Evolutionary conservation across 129 eudicot genomes (phyloP).

Genomic region (Escallonia herrerae): DNA sequence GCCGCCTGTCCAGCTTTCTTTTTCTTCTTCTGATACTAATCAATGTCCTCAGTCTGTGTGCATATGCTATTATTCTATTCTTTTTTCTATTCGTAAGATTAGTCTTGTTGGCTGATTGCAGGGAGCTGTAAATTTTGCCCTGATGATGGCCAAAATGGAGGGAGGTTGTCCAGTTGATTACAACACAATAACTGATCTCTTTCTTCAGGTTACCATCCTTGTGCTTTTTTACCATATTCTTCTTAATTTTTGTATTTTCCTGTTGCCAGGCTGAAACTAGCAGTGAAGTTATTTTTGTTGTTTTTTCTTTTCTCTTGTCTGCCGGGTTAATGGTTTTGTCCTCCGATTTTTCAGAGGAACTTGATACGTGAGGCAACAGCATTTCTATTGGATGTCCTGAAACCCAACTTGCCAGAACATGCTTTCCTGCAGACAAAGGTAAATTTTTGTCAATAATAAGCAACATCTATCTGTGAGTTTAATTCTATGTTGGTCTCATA

Average conservation of each 20-base stretch:
- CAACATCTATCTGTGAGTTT: neutral
- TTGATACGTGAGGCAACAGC: slow-evolving; percentile 99
- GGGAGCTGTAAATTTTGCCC: slow-evolving; percentile 99
- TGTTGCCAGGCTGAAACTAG: neutral
- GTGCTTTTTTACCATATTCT: neutral
- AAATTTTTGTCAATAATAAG: neutral
- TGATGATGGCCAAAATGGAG: slow-evolving; percentile 99
- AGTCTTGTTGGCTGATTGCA: slow-evolving; percentile 17
- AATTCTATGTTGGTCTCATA: neutral
- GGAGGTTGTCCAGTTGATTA: slow-evolving; percentile 98
- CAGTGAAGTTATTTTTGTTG: neutral
- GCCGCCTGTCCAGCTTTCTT: no score
- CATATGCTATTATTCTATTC: no score
- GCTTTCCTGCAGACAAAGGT: slow-evolving; percentile 90
- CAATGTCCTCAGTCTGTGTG: no score
- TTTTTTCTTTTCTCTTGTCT: neutral
- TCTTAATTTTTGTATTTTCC: neutral
- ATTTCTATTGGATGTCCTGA: slow-evolving; percentile 88
- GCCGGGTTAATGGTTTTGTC: neutral
- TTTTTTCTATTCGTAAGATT: neutral
- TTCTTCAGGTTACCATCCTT: slow-evolving; percentile 61
- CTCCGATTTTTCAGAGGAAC: slow-evolving; percentile 55
- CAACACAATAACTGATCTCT: slow-evolving; percentile 98
- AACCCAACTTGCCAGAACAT: slow-evolving; percentile 91
- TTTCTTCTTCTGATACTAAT: no score